phyloP scores from a whole-genome alignment of 441 rosid genomes.

The Raphanus hybrid region DNA sequence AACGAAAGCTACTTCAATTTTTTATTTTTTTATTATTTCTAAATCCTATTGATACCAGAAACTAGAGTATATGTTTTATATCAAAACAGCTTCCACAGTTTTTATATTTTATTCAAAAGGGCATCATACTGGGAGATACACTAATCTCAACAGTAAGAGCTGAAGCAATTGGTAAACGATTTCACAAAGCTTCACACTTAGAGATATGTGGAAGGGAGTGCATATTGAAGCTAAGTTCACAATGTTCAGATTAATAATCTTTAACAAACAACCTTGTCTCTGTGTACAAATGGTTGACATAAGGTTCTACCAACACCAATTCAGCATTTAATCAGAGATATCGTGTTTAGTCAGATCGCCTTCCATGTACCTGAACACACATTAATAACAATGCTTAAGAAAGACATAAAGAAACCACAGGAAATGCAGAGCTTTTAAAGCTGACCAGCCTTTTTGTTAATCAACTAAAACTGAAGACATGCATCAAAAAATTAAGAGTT shows the following conservation, averaged over 20 bases:
- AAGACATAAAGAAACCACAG: slow-evolving; percentile 4
- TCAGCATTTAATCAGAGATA: slow-evolving; percentile 81
- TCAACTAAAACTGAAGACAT: slow-evolving; percentile 8
- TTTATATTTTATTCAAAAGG: not conserved
- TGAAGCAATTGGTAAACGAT: not conserved
- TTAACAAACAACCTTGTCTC: slow-evolving; percentile 66
- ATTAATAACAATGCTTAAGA: slow-evolving; percentile 26
- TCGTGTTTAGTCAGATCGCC: slow-evolving; percentile 85
- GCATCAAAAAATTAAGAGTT: slow-evolving; percentile 5
- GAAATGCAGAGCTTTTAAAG: not conserved
- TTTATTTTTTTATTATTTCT: no score
- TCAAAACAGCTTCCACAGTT: slow-evolving; percentile 3
- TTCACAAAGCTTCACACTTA: slow-evolving; percentile 15
- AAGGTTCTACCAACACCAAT: slow-evolving; percentile 63
- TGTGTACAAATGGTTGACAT: slow-evolving; percentile 85
- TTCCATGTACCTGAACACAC: slow-evolving; percentile 68
- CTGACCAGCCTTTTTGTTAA: slow-evolving; percentile 1
- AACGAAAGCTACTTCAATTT: not conserved
- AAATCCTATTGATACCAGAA: no score
- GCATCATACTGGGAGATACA: not conserved
- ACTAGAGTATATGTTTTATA: not conserved
- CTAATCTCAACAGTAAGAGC: slow-evolving; percentile 10
- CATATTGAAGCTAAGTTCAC: not conserved
- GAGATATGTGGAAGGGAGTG: not conserved
- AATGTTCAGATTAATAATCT: not conserved